Evolutionary conservation across 306 rosid genomes (phyloP), one percentile per base, ranked within the genome.

Genomic region (Castanospermum australe): DNA sequence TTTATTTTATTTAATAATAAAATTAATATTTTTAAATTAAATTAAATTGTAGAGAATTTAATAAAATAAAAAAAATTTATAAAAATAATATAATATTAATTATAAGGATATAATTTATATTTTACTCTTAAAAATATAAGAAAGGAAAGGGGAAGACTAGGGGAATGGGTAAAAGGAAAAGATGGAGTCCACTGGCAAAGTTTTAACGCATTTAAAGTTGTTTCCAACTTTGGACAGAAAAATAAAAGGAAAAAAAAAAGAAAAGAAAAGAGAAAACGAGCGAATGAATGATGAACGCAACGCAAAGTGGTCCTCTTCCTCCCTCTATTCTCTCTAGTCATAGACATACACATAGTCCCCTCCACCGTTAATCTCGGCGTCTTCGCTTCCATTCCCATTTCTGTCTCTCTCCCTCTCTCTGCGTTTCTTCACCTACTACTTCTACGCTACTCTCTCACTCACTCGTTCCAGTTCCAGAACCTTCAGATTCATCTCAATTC

Each of bases 331-430:
- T 63, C 69, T 17, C 14, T 38, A 4, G 18, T n/a, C n/a, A n/a
- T n/a, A n/a, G n/a, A n/a, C n/a, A n/a, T n/a, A n/a, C n/a, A n/a
- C n/a, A n/a, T 71, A 33, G 73, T 51, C 56, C 80, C 76, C 85
- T 87, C 33, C 86, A 77, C 81, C 90, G 82, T 48, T 80, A 85
- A 83, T 88, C 89, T 52, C 88, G 84, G 79, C 0, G 38, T 64
- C n/a, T 57, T 21, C 56, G 22, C 20, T 57, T 71, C 55, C 61
- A 28, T 28, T 59, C 61, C 69, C 11, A 35, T 54, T 54, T 67
- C 75, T 77, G n/a, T n/a, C 87, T 70, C 77, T 81, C 82, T 62
- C 56, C 35, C 15, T 71, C 54, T 68, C 80, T 41, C 67, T 79
- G 38, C 73, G 21, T n/a, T n/a, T n/a, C 77, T 64, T 67, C 35